Conservation (phyloP, 192 early-diverging fungal genomes). For the Backusella westeae region DNA sequence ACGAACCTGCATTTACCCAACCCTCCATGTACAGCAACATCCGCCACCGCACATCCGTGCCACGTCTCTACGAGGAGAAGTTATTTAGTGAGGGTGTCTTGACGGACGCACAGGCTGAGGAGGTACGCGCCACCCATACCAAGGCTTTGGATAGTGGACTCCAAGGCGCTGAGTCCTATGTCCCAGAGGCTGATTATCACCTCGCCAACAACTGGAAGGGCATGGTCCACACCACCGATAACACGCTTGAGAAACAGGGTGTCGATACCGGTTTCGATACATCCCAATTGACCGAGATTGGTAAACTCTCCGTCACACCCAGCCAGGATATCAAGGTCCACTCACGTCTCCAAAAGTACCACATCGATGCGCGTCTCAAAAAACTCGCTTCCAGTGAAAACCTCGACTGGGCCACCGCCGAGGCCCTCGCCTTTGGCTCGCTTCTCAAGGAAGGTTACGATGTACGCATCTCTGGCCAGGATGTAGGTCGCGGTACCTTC, state of each 20-base stretch:
- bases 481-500: constrained; percentile 97
- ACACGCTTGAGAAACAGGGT: neutral
- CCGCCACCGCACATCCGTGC: constrained; percentile 78
- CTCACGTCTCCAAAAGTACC: constrained; percentile 85
- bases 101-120: constrained; percentile 35
- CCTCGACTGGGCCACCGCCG: constrained; percentile 95
- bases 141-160: constrained; percentile 58
- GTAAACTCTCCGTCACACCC: constrained; percentile 70
- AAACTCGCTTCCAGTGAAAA: constrained; percentile 64
- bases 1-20: constrained; percentile 97
- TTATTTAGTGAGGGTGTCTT: constrained; percentile 57
- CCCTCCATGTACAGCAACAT: constrained; percentile 97
- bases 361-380: constrained; percentile 79
- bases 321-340: constrained; percentile 74
- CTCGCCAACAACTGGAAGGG: constrained; percentile 80
- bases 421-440: constrained; percentile 88
- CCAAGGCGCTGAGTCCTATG: constrained; percentile 57
- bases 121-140: constrained; percentile 59
- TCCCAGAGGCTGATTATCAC: constrained; percentile 52
- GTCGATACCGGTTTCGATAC: constrained; percentile 62
- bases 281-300: constrained; percentile 67
- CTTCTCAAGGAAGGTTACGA: constrained; percentile 81
- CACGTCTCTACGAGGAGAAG: constrained; percentile 82
- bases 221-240: constrained; percentile 58
- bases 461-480: constrained; percentile 95